phyloP scores from a whole-genome alignment of 805 yeast genomes.

The Saccharomycopsis amapae region DNA sequence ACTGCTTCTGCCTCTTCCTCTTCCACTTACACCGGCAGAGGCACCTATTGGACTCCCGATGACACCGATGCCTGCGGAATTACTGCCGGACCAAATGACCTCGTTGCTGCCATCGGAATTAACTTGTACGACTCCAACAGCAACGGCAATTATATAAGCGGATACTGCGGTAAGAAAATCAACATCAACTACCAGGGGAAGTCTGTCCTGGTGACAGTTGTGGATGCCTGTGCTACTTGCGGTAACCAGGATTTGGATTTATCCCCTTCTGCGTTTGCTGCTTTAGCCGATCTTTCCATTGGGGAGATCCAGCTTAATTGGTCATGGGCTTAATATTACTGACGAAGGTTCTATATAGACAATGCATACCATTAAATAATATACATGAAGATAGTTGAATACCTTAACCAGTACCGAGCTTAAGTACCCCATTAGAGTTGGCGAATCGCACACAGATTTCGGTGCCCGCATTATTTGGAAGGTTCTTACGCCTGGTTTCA shows the following conservation, averaged over 20 bases:
- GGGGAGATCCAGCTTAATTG: constrained; percentile 52
- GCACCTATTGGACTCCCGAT: constrained; percentile 37
- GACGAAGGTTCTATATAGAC: too few species aligned
- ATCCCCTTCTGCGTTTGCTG: constrained; percentile 51
- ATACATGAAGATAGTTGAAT: too few species aligned
- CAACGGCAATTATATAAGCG: constrained; percentile 36
- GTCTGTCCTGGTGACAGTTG: constrained; percentile 49
- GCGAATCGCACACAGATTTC: too few species aligned
- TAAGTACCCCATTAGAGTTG: too few species aligned
- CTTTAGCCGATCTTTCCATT: constrained; percentile 42
- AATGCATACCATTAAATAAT: too few species aligned
- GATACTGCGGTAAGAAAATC: constrained; percentile 47
- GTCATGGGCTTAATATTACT: constrained; percentile 26
- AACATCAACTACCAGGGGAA: constrained; percentile 40
- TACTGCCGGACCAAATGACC: constrained; percentile 38
- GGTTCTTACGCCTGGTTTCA: too few species aligned
- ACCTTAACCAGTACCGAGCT: too few species aligned
- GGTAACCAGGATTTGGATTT: constrained; percentile 44
- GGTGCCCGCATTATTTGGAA: too few species aligned
- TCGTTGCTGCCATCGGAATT: constrained; percentile 45
- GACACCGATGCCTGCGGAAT: constrained; percentile 49
- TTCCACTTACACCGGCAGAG: constrained; percentile 30
- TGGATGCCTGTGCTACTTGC: constrained; percentile 54
- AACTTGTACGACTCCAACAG: constrained; percentile 35
- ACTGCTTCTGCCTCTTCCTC: constrained; percentile 22